A percentile compares a stretch with the other conserved stretches of the same genome.
These are phyloP conservation scores for Deuterostichococcus epilithicus DNA, from an alignment of 139 green algal species.

Conservation along the genomic window DNA sequence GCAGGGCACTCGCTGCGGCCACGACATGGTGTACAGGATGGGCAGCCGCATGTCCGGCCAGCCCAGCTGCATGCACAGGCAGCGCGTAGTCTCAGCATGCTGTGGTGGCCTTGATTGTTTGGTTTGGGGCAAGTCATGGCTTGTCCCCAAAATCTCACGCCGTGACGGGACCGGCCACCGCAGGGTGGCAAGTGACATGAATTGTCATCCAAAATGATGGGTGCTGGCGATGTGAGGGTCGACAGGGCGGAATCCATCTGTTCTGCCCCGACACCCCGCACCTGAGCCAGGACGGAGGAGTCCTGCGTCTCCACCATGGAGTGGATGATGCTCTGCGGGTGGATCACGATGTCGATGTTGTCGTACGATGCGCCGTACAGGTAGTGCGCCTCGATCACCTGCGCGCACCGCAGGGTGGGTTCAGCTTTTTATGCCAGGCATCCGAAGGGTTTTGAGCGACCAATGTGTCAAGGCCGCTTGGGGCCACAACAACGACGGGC, in stretches of 20 bases:
- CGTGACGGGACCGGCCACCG: too few species aligned
- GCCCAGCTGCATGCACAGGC: slow-evolving; percentile 61
- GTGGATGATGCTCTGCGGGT: slow-evolving; percentile 99
- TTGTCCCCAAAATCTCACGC: too few species aligned
- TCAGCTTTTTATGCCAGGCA: background rate
- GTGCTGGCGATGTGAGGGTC: too few species aligned
- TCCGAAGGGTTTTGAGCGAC: too few species aligned
- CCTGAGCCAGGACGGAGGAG: slow-evolving; percentile 91
- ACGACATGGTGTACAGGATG: slow-evolving; percentile 99
- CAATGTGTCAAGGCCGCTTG: too few species aligned
- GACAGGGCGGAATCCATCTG: too few species aligned
- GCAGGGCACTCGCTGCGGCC: slow-evolving; percentile 82
- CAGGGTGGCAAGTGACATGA: too few species aligned
- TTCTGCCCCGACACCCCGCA: slow-evolving; percentile 27
- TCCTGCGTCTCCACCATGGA: slow-evolving; percentile 98
- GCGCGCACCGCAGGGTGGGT: slow-evolving; percentile 53
- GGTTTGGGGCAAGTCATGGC: too few species aligned
- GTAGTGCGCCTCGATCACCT: slow-evolving; percentile 99
- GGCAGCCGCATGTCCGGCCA: slow-evolving; percentile 99
- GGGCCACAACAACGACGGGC: too few species aligned
- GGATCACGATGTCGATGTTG: slow-evolving; percentile 99
- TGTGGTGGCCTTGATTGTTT: background rate
- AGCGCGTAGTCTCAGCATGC: background rate
- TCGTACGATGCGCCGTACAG: slow-evolving; percentile 95
- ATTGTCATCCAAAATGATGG: too few species aligned